A percentile compares a stretch with the other conserved stretches of the same genome.
These are phyloP conservation scores for Papiliotrema flavescens DNA, from an alignment of 1,284 basidiomycete genomes.

Conservation along the genomic window DNA sequence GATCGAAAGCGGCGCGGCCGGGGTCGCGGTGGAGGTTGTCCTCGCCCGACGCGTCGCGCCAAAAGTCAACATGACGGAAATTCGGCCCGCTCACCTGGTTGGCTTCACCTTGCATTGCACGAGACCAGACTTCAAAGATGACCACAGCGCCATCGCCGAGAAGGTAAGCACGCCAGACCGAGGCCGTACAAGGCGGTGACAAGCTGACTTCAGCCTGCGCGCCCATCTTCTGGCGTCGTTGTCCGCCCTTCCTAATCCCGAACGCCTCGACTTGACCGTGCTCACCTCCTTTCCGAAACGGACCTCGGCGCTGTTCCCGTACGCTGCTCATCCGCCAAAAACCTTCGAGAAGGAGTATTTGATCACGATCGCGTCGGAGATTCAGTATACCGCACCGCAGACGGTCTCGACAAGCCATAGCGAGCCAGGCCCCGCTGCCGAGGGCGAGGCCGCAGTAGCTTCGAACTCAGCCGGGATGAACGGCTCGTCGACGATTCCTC, in stretches of 20 bases:
- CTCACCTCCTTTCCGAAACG: slow-evolving; percentile 68
- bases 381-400: not conserved
- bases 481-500: not conserved
- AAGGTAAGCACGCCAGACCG: too few relatives aligned
- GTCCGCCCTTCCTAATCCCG: slow-evolving; percentile 48
- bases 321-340: slow-evolving; percentile 56
- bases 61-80: too few relatives aligned
- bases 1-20: too few relatives aligned
- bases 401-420: not conserved
- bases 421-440: not conserved
- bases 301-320: slow-evolving; percentile 65
- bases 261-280: slow-evolving; percentile 68
- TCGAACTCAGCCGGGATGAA: not conserved
- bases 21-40: too few relatives aligned
- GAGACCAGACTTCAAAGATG: too few relatives aligned
- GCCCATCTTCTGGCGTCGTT: slow-evolving; percentile 64
- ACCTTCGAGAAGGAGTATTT: slow-evolving; percentile 55
- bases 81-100: too few relatives aligned
- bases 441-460: not conserved
- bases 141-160: too few relatives aligned
- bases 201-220: slow-evolving; percentile 52
- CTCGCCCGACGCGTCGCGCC: too few relatives aligned
- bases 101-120: too few relatives aligned
- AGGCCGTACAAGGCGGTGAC: too few relatives aligned
- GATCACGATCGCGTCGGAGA: slow-evolving; percentile 59